Base-by-base conservation (phyloP, 2,329 filamentous ascomycete species). In the Conoideocrella luteorostrata region DNA sequence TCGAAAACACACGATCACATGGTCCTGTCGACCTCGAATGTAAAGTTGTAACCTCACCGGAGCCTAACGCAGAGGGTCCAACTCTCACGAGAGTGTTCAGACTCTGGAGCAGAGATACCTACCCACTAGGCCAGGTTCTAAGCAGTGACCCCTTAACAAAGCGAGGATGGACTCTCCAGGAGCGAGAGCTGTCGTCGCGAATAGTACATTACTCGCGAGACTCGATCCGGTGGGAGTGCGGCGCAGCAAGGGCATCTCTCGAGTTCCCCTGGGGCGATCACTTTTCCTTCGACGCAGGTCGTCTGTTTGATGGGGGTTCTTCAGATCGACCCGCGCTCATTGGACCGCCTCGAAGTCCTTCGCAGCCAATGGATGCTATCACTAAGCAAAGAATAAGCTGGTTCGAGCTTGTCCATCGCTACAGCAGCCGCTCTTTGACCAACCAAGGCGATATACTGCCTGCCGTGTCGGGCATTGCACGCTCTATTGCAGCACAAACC, bases 101-200 rank as follows among this genome's bases (percentile, higher is more conserved):
- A n/a, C 18, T 41, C 28, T 41, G 39, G 39, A 41, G 39, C 7
- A 32, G 39, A 11, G 39, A 41, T 17, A 29, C 39, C 7, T 41
- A 41, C 20, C 39, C 28, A 4, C 7, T 33, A 12, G 39, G 28
- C n/a, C 39, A 41, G n/a, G 30, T 41, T 15, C 39, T 41, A 20
- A 13, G 20, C 3, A 32, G 3, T 12, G 39, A 34, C 15, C 39
- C 39, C 9, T 22, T 41, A n/a, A 32, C 28, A 7, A 4, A 33
- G 26, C 39, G 39, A 29, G 39, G 39, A 23, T 41, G 39, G 39
- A 34, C 39, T 21, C 39, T 41, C 20, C 39, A 41, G 13, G 39
- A 41, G 20, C n/a, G 39, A 6, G 39, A 41, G 20, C 28, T 41
- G 3, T 41, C 39, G 3, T 29, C 39, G 7, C 39, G 39, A 10